phyloP scores from a whole-genome alignment of 2,329 filamentous ascomycete genomes.

The Beauveria bassiana region DNA sequence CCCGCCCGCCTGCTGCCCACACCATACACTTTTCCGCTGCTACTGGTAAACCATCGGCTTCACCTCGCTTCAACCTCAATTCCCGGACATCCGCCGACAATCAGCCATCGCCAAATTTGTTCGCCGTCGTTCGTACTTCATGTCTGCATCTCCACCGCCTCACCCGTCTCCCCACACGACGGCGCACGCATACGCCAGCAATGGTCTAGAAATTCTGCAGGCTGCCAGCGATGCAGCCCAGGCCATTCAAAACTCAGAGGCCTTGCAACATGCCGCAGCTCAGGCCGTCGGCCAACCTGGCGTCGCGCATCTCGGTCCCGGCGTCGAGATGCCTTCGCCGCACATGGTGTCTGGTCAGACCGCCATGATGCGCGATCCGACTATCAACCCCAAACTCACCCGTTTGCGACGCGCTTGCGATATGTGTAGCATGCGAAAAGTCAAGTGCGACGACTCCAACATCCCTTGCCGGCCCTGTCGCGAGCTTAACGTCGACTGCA shows the following conservation, averaged over 20 bases:
- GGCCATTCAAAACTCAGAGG: constrained; percentile 30
- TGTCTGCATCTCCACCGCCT: constrained; percentile 20
- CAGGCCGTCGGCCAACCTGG: constrained; percentile 26
- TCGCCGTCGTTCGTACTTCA: constrained; percentile 10
- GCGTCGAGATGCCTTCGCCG: constrained; percentile 16
- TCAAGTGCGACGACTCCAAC: constrained; percentile 51
- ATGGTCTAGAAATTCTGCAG: constrained; percentile 38
- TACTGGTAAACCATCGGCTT: constrained; percentile 23
- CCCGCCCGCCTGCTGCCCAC: too few relatives aligned
- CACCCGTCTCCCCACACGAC: constrained; percentile 21
- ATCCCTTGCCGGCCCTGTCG: constrained; percentile 50
- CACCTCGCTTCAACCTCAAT: constrained; percentile 32
- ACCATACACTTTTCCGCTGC: neutral
- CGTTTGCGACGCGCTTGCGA: constrained; percentile 52
- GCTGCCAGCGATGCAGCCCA: constrained; percentile 38
- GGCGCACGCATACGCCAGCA: constrained; percentile 37
- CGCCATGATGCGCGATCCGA: constrained; percentile 28
- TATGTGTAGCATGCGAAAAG: constrained; percentile 54
- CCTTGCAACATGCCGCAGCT: constrained; percentile 31
- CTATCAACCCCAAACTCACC: constrained; percentile 43
- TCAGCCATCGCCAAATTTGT: constrained; percentile 29
- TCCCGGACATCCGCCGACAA: constrained; percentile 37
- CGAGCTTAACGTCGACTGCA: constrained; percentile 51
- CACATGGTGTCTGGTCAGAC: constrained; percentile 18
- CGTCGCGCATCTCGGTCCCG: constrained; percentile 12